Conservation (phyloP, 2,329 filamentous ascomycete genomes). For the Phialophora tarda region DNA sequence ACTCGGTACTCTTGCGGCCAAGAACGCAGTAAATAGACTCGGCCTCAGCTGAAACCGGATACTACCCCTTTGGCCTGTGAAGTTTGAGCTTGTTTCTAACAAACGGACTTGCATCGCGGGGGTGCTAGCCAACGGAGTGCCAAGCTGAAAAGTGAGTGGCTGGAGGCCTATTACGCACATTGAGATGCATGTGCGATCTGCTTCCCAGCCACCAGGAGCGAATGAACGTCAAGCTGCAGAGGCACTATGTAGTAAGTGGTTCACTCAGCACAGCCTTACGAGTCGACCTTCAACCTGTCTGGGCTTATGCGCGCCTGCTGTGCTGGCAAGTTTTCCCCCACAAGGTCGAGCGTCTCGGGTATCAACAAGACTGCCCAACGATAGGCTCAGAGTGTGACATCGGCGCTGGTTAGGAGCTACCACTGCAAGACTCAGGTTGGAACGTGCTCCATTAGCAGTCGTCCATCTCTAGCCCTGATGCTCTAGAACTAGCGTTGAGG, state of each 20-base stretch:
- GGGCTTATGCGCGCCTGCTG: slow-evolving; percentile 15
- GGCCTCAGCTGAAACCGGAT: not conserved
- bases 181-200: not conserved
- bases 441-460: not conserved
- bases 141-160: slow-evolving; percentile 25
- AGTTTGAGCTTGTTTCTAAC: not conserved
- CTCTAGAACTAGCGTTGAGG: not conserved
- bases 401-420: not conserved
- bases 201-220: slow-evolving; percentile 2
- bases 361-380: not conserved
- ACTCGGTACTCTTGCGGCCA: not conserved
- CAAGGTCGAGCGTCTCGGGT: not conserved
- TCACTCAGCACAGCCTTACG: slow-evolving; percentile 3
- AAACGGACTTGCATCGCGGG: slow-evolving; percentile 2
- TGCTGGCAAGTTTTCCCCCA: slow-evolving; percentile 1
- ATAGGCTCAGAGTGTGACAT: not conserved
- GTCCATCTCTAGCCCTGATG: not conserved
- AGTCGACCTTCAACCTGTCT: not conserved
- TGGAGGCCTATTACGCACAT: slow-evolving; percentile 15
- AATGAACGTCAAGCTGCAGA: slow-evolving; percentile 2
- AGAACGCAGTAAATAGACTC: not conserved
- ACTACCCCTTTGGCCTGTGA: too few relatives aligned
- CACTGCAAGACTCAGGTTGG: not conserved
- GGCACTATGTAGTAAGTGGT: not conserved
- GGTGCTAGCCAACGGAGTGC: slow-evolving; percentile 17